A percentile compares a stretch with the other conserved stretches of the same genome.
Conservation (phyloP, 179 eudicot species). For the Corrigiola litoralis region DNA sequence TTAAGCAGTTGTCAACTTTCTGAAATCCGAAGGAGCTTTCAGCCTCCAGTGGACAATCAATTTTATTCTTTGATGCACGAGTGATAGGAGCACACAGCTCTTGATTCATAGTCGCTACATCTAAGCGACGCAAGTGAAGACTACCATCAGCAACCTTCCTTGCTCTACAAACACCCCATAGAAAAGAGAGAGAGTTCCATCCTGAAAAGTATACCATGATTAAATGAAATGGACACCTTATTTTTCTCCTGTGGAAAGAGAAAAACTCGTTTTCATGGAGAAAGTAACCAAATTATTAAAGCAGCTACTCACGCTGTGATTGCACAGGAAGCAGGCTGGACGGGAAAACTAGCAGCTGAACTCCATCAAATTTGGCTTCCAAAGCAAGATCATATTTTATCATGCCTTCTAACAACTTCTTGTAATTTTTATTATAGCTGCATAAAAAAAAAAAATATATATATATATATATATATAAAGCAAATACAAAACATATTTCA, state of each 20-base stretch:
- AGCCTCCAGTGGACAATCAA: slow-evolving; percentile 8
- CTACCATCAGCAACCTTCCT: slow-evolving; percentile 18
- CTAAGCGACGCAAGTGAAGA: slow-evolving; percentile 9
- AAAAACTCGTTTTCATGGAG: too few species aligned
- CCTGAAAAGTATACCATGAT: slow-evolving; percentile 25
- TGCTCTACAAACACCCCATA: slow-evolving; percentile 47
- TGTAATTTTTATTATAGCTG: slow-evolving; percentile 34
- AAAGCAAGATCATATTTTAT: slow-evolving; percentile 33
- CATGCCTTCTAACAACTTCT: slow-evolving; percentile 33
- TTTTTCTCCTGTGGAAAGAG: too few species aligned
- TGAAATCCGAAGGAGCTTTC: slow-evolving; percentile 19
- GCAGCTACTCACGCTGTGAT: slow-evolving; percentile 33
- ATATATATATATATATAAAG: too few species aligned
- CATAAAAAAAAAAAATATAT: slow-evolving; percentile 11
- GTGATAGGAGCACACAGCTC: neutral
- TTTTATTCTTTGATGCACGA: slow-evolving; percentile 7
- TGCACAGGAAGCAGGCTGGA: slow-evolving; percentile 36
- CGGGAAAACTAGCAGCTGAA: slow-evolving; percentile 37
- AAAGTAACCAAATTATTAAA: neutral
- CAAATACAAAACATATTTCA: neutral
- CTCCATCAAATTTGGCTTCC: slow-evolving; percentile 28
- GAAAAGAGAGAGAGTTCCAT: slow-evolving; percentile 41
- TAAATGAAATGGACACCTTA: too few species aligned
- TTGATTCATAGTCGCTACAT: slow-evolving; percentile 9
- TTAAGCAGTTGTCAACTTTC: slow-evolving; percentile 12